These are phyloP conservation scores for Cryptosporidium tyzzeri DNA, from an alignment of 169 alveolate genomes.

Conservation along the genomic window DNA sequence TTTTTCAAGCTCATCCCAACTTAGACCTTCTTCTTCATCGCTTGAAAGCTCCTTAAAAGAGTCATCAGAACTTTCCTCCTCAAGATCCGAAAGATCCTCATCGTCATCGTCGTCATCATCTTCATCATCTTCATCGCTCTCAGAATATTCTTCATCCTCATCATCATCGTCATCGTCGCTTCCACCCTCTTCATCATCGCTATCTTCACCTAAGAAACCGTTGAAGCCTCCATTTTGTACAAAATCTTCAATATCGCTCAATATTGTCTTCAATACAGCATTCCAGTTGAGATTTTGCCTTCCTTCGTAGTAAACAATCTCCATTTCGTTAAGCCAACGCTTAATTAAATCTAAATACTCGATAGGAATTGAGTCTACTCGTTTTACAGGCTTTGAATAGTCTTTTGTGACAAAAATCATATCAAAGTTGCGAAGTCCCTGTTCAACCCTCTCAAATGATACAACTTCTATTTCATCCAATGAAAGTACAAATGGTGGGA, in stretches of 20 bases:
- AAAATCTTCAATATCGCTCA: slow-evolving; percentile 87
- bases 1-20: slow-evolving; percentile 90
- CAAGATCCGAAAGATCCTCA: slow-evolving; percentile 83
- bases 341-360: slow-evolving; percentile 93
- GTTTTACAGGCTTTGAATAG: slow-evolving; percentile 91
- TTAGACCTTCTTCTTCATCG: slow-evolving; percentile 88
- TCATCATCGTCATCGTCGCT: slow-evolving; percentile 86
- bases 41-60: slow-evolving; percentile 76
- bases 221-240: slow-evolving; percentile 88
- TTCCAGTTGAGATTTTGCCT: slow-evolving; percentile 92
- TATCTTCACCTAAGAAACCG: slow-evolving; percentile 86
- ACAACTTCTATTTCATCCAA: slow-evolving; percentile 95
- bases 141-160: slow-evolving; percentile 83
- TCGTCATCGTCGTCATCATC: slow-evolving; percentile 89
- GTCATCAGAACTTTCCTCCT: slow-evolving; percentile 83
- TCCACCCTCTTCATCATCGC: slow-evolving; percentile 70
- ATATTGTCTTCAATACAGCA: slow-evolving; percentile 86
- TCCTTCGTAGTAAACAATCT: slow-evolving; percentile 92
- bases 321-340: slow-evolving; percentile 89
- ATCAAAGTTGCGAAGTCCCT: slow-evolving; percentile 96
- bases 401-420: slow-evolving; percentile 95
- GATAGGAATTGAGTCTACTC: slow-evolving; percentile 94
- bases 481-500: slow-evolving; percentile 96
- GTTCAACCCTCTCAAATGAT: slow-evolving; percentile 96
- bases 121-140: slow-evolving; percentile 84